These are phyloP conservation scores for Amylostereum areolatum DNA, from an alignment of 1,284 basidiomycete species.

Conservation along the genomic window DNA sequence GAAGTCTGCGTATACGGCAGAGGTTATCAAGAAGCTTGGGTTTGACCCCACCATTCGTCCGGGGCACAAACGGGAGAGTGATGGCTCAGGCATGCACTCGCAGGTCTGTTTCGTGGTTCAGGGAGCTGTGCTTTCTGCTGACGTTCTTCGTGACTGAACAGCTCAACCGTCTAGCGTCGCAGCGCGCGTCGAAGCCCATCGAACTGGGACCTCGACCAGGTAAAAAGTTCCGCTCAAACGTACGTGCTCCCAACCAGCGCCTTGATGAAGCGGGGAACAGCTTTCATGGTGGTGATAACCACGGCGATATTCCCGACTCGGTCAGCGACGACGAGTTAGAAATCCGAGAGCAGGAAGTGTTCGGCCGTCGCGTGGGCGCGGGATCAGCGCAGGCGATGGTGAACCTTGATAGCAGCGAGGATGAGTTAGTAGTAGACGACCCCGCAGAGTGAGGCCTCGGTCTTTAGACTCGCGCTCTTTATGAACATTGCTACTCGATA, in stretches of 20 bases:
- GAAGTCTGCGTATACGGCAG: slow-evolving; percentile 55
- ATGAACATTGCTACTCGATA: no score
- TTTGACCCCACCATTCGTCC: slow-evolving; percentile 63
- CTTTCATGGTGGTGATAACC: no score
- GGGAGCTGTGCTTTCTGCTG: slow-evolving; percentile 39
- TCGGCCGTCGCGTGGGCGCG: no score
- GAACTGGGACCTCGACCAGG: slow-evolving; percentile 53
- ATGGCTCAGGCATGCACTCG: slow-evolving; percentile 14
- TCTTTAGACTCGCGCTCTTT: no score
- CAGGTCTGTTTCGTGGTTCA: slow-evolving; percentile 27
- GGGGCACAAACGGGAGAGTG: slow-evolving; percentile 35
- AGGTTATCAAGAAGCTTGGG: slow-evolving; percentile 60
- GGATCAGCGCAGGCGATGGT: no score
- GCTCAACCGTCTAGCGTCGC: slow-evolving; percentile 45
- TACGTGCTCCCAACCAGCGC: slow-evolving; percentile 14
- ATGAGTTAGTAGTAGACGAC: no score
- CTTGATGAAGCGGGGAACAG: no score
- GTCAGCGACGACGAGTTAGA: no score
- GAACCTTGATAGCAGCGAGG: no score
- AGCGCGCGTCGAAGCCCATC: slow-evolving; percentile 42
- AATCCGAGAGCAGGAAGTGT: no score
- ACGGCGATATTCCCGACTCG: no score
- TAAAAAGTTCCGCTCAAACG: slow-evolving; percentile 27
- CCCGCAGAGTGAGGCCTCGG: no score
- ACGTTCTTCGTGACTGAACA: slow-evolving; percentile 16